Percentiles rank a stretch among this genome's conserved stretches.
Conservation (phyloP, 495 filamentous ascomycete species). For the Penicillium argentinense region DNA sequence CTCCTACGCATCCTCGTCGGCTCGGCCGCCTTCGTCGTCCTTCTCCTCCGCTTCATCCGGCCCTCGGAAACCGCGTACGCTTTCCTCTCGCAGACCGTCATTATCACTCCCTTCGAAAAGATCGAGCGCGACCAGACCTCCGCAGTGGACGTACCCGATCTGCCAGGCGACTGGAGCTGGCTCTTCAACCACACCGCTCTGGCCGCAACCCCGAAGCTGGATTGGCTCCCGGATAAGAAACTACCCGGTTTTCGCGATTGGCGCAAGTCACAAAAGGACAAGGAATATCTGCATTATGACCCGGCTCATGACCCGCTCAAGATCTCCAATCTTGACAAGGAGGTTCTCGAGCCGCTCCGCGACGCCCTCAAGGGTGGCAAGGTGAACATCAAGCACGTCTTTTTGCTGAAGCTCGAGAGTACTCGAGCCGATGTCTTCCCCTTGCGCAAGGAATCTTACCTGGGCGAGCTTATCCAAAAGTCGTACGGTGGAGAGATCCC, state of each 20-base stretch:
- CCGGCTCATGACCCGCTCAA: slow-evolving; percentile 37
- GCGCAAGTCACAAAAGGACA: slow-evolving; percentile 14
- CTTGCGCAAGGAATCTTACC: slow-evolving; percentile 31
- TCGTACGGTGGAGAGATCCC: slow-evolving; percentile 25
- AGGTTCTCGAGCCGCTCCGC: slow-evolving; percentile 28
- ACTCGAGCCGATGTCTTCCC: slow-evolving; percentile 47
- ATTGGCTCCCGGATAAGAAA: slow-evolving; percentile 24
- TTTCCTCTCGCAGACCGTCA: slow-evolving; percentile 23
- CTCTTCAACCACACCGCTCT: slow-evolving; percentile 26
- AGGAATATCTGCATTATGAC: slow-evolving; percentile 29
- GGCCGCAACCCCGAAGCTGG: slow-evolving; percentile 11
- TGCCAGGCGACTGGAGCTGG: slow-evolving; percentile 24
- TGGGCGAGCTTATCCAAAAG: slow-evolving; percentile 22
- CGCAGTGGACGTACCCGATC: slow-evolving; percentile 10
- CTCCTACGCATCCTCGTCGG: slow-evolving; percentile 9
- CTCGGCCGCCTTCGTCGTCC: not conserved
- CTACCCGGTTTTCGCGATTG: slow-evolving; percentile 29
- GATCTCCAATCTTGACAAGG: slow-evolving; percentile 39
- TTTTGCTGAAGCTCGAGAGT: slow-evolving; percentile 43
- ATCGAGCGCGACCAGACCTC: slow-evolving; percentile 3
- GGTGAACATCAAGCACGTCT: slow-evolving; percentile 37
- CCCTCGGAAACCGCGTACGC: slow-evolving; percentile 16
- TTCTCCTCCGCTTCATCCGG: slow-evolving; percentile 16
- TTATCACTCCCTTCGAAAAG: slow-evolving; percentile 19
- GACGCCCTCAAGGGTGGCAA: slow-evolving; percentile 27